Evolutionary conservation across 495 filamentous ascomycete species (phyloP), one percentile per base, ranked within the genome.

Genomic region (Opeltia flavorubescens): DNA sequence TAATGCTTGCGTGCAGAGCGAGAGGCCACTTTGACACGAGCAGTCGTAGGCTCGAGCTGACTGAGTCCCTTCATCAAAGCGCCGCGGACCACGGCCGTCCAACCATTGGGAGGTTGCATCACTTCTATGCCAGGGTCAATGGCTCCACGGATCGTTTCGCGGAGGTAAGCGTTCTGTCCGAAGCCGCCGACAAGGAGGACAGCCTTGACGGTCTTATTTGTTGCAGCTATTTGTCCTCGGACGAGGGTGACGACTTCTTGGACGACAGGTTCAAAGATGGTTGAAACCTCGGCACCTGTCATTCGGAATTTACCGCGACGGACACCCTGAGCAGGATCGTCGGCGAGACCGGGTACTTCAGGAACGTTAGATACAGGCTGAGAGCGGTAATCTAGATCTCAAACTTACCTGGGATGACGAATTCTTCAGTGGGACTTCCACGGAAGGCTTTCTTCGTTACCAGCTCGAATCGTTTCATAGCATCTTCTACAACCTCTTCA

Each of bases 111-210:
- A 5, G 50, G 47, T 29, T 50, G 50, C 33, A 56, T 43, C 5
- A 59, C 52, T 25, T 50, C 46, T 3, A 59, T 50, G 0, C 50
- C 53, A 21, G 48, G 44, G 2, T 42, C 31, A 11, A 39, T 46
- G n/a, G 53, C n/a, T 2, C 33, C 50, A 12, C 39, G 31, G 26
- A 58, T 46, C 4, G 39, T 15, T 4, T 58, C 53, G 9, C 53
- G 53, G 5, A 83, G 71, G 59, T 80, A 83, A 31, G 77, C 71
- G 52, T 69, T 78, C 57, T 81, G 75, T 0, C 79, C 79, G 55
- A 83, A 83, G 12, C 79, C 79, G 38, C 79, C 79, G 11, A 82
- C 78, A 18, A 83, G 59, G 46, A 82, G 68, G 47, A 83, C 77
- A n/a, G 77, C 77, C 46, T 55, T 60, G 15, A 66, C 49, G 3